These are phyloP conservation scores for Verticillium tricorpus DNA, from an alignment of 2,329 filamentous ascomycete genomes.

Conservation along the genomic window DNA sequence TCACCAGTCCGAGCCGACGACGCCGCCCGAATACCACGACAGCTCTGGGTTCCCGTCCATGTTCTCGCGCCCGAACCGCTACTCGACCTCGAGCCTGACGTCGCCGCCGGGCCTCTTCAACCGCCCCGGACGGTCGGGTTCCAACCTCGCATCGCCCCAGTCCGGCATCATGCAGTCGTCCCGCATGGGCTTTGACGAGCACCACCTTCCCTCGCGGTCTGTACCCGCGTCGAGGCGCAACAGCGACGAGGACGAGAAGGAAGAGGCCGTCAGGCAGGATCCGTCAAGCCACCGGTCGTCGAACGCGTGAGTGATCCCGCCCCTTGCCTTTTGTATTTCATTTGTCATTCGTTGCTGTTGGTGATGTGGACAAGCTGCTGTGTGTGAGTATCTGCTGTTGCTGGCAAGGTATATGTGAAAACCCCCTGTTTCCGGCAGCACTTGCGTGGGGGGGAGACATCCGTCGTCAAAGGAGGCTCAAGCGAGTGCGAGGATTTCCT, in stretches of 20 bases:
- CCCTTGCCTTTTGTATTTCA: conserved; percentile 7
- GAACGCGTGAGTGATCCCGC: conserved; percentile 64
- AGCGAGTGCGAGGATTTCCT: too few relatives aligned
- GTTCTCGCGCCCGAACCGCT: conserved; percentile 80
- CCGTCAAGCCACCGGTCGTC: conserved; percentile 68
- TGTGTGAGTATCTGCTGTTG: conserved; percentile 2
- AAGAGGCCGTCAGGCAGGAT: conserved; percentile 65
- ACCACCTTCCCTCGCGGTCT: conserved; percentile 73
- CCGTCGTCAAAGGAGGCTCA: too few relatives aligned
- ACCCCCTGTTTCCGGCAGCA: not conserved
- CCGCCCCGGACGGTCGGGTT: conserved; percentile 70
- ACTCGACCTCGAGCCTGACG: conserved; percentile 83
- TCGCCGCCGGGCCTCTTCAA: conserved; percentile 74
- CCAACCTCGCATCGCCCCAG: conserved; percentile 75
- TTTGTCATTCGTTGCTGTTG: conserved; percentile 1
- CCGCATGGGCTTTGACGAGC: conserved; percentile 56
- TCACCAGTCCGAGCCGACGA: conserved; percentile 91
- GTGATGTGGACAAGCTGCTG: conserved; percentile 9
- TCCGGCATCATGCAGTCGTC: conserved; percentile 52
- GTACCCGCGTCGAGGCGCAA: conserved; percentile 83
- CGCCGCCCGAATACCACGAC: conserved; percentile 88
- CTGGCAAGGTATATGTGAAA: not conserved
- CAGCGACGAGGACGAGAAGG: conserved; percentile 86
- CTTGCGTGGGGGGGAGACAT: too few relatives aligned
- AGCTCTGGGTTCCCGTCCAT: conserved; percentile 69